Evolutionary conservation across 768 basidiomycete genomes (phyloP).

Genomic region (Kwoniella pini): DNA sequence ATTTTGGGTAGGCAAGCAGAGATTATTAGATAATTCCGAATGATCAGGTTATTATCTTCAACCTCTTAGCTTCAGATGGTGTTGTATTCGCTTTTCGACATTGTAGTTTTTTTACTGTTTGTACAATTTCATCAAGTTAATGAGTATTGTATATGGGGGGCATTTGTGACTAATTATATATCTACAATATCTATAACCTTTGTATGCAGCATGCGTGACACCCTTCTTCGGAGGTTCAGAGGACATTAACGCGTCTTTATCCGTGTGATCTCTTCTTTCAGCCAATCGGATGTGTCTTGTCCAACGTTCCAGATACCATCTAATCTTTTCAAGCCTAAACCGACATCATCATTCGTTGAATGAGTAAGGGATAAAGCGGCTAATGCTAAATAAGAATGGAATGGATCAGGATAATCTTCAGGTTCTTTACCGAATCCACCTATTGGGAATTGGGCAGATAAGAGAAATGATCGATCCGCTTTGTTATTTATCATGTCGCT

Average conservation of each 20-base stretch:
- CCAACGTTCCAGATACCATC: constrained; percentile 74
- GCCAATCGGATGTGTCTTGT: constrained; percentile 68
- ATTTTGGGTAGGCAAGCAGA: constrained; percentile 44
- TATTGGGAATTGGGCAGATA: constrained; percentile 77
- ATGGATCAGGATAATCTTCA: constrained; percentile 84
- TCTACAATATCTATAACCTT: too few species aligned
- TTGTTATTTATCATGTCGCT: constrained; percentile 62
- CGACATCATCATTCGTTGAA: constrained; percentile 14
- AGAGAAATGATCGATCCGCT: constrained; percentile 67
- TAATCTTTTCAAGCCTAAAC: constrained; percentile 64
- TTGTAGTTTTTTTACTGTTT: neutral
- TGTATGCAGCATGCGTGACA: too few species aligned
- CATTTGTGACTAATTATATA: too few species aligned
- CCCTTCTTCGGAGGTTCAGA: too few species aligned
- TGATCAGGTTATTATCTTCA: too few species aligned
- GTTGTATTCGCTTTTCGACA: too few species aligned
- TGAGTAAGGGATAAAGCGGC: constrained; percentile 71
- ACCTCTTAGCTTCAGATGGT: too few species aligned
- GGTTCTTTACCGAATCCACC: constrained; percentile 88
- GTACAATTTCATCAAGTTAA: neutral
- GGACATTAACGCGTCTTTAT: neutral
- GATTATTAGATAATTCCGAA: neutral
- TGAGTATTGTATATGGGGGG: too few species aligned
- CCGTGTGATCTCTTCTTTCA: constrained; percentile 63
- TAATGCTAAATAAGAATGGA: constrained; percentile 88